phyloP scores from a whole-genome alignment of 2,329 filamentous ascomycete genomes.

The Dactylella cylindrospora region DNA sequence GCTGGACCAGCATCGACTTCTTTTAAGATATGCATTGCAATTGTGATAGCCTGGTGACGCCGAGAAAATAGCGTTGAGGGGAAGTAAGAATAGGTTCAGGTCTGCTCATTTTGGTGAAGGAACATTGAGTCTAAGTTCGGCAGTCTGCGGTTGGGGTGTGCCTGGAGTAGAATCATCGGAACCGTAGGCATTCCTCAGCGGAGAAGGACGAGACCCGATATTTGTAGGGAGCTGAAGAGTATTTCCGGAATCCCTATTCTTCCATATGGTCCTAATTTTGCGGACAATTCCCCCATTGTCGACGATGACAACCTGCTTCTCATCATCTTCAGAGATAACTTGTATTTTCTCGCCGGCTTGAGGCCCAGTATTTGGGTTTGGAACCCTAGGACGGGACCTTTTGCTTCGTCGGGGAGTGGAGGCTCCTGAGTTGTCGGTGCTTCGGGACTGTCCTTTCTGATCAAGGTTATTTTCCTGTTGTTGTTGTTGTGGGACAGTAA shows the following conservation, averaged over 20 bases:
- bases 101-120: conserved; percentile 29
- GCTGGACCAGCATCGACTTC: too few relatives aligned
- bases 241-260: conserved; percentile 12
- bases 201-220: conserved; percentile 20
- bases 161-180: conserved; percentile 2
- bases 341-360: conserved; percentile 23
- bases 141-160: conserved; percentile 8
- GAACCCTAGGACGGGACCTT: conserved; percentile 31
- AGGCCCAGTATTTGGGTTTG: conserved; percentile 41
- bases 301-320: conserved; percentile 41
- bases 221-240: not conserved
- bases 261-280: conserved; percentile 29
- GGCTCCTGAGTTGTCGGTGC: conserved; percentile 23
- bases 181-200: conserved; percentile 31
- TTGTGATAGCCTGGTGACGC: too few relatives aligned
- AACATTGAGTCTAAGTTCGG: conserved; percentile 15
- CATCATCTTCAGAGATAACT: conserved; percentile 23
- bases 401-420: conserved; percentile 10
- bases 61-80: too few relatives aligned
- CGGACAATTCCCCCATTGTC: conserved; percentile 30
- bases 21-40: too few relatives aligned
- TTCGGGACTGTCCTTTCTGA: conserved; percentile 21
- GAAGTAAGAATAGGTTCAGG: not conserved
- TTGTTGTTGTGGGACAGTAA: conserved; percentile 20
- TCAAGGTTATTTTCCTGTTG: not conserved